These are phyloP conservation scores for Cercospora nicotianae DNA, from an alignment of 2,329 filamentous ascomycete genomes.

Conservation along the genomic window DNA sequence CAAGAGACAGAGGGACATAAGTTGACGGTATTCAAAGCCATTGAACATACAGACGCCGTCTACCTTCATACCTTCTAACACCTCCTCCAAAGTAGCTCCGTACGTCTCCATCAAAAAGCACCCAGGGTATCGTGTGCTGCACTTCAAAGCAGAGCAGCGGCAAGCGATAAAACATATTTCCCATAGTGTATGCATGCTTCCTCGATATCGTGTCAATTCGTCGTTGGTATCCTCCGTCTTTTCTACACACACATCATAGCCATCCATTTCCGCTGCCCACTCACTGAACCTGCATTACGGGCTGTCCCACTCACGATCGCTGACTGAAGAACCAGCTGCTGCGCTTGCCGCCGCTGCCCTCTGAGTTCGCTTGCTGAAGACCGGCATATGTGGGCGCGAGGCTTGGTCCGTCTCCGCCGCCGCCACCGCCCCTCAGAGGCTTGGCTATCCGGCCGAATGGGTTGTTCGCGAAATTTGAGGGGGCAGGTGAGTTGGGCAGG, in stretches of 20 bases:
- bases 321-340: conserved; percentile 75
- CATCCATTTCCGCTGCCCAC: conserved; percentile 2
- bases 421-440: conserved; percentile 60
- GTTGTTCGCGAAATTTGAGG: conserved; percentile 59
- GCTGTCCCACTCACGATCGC: conserved; percentile 24
- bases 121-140: conserved; percentile 18
- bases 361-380: conserved; percentile 37
- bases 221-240: neutral
- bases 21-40: neutral
- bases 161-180: conserved; percentile 13
- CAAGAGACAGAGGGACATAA: neutral
- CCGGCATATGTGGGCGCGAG: conserved; percentile 45
- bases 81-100: neutral
- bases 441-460: conserved; percentile 69
- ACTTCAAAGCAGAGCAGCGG: conserved; percentile 9
- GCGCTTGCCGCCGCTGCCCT: conserved; percentile 55
- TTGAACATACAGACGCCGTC: neutral
- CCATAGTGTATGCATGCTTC: conserved; percentile 8
- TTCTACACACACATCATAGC: neutral
- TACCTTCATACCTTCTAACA: neutral
- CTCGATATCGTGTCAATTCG: conserved; percentile 13
- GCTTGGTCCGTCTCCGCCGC: conserved; percentile 41
- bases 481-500: conserved; percentile 60
- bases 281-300: neutral
- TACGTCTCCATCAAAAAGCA: conserved; percentile 9